phyloP scores from a whole-genome alignment of 257 asterid genomes.

The Oldenlandia corymbosa region DNA sequence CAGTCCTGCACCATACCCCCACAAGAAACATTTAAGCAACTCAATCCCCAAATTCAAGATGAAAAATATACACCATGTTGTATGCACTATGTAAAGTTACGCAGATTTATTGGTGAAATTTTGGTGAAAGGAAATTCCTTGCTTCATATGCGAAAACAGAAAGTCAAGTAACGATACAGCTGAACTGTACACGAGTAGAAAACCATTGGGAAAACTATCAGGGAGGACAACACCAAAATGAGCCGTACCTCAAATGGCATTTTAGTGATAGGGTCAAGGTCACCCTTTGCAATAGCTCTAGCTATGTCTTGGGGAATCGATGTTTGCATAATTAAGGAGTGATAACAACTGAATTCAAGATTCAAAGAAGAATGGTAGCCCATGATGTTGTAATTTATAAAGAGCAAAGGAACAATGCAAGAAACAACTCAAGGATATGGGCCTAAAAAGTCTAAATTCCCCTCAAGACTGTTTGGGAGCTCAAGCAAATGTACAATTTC shows the following conservation, averaged over 20 bases:
- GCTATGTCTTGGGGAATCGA: slow-evolving; percentile 61
- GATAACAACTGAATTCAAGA: slow-evolving; percentile 1
- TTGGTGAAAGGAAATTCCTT: neutral
- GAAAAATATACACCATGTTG: too few species aligned
- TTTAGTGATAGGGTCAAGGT: slow-evolving; percentile 81
- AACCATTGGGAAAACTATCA: neutral
- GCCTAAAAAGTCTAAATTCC: slow-evolving; percentile 73
- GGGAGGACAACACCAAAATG: neutral
- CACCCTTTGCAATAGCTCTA: slow-evolving; percentile 84
- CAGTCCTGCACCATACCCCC: too few species aligned
- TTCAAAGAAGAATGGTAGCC: slow-evolving; percentile 7
- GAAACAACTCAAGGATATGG: slow-evolving; percentile 72
- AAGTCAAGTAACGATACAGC: neutral
- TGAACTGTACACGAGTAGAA: neutral
- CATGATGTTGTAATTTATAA: neutral
- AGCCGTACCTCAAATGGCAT: slow-evolving; percentile 63
- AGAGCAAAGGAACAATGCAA: slow-evolving; percentile 1
- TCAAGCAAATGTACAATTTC: slow-evolving; percentile 58
- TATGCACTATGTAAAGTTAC: too few species aligned
- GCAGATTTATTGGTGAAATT: neutral
- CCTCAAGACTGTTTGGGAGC: slow-evolving; percentile 37
- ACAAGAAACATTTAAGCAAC: too few species aligned
- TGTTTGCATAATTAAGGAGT: slow-evolving; percentile 68
- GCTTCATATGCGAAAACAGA: neutral
- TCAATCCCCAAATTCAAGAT: too few species aligned